phyloP scores from a whole-genome alignment of 371 early-diverging fungal species.

The Cokeromyces recurvatus region DNA sequence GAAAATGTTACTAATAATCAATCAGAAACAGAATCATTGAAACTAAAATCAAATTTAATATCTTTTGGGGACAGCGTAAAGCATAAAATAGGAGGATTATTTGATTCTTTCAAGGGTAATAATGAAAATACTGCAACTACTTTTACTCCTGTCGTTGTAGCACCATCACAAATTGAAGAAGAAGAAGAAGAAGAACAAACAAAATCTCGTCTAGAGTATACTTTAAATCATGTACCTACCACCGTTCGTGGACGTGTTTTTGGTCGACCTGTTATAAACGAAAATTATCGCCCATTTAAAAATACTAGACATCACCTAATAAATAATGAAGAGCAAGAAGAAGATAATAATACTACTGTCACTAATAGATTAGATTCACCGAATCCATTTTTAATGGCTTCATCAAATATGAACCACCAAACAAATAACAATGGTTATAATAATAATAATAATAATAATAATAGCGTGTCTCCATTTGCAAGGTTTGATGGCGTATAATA shows the following conservation, averaged over 20 bases:
- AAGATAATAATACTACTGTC: too few species aligned
- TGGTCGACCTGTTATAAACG: conserved; percentile 18
- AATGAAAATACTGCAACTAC: not conserved
- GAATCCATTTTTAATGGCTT: too few species aligned
- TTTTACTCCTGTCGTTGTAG: not conserved
- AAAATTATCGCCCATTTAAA: conserved; percentile 1
- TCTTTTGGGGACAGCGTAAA: conserved; percentile 29
- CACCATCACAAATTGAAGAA: too few species aligned
- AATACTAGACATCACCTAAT: not conserved
- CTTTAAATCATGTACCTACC: not conserved
- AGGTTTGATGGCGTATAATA: too few species aligned
- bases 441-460: too few species aligned
- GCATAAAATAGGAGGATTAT: conserved; percentile 22
- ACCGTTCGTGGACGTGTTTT: conserved; percentile 24
- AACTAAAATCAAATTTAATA: conserved; percentile 8
- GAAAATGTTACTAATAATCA: too few species aligned
- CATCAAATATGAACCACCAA: too few species aligned
- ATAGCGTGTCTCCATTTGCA: too few species aligned
- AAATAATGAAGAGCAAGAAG: too few species aligned
- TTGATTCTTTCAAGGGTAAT: conserved; percentile 11
- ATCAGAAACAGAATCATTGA: not conserved
- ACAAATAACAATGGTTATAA: too few species aligned
- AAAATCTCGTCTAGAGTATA: not conserved
- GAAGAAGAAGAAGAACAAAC: not conserved
- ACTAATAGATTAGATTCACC: too few species aligned